phyloP scores from a whole-genome alignment of 1,284 basidiomycete genomes.

The Cryptococcus sp. region DNA sequence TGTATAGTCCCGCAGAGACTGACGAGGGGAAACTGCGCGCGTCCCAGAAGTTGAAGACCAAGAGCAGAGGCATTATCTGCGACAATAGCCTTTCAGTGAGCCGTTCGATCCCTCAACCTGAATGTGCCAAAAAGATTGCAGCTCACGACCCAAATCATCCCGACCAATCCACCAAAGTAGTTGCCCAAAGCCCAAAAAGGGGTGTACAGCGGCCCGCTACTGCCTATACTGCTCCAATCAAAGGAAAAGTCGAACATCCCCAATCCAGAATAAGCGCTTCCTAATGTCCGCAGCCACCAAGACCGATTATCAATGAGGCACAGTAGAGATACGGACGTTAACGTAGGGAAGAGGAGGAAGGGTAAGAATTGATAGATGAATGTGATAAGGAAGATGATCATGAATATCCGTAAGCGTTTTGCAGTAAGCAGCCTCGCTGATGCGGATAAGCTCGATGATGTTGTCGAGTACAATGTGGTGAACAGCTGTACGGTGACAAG shows the following conservation, averaged over 20 bases:
- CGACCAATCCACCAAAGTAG: conserved; percentile 49
- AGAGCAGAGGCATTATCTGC: conserved; percentile 53
- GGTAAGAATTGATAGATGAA: conserved; percentile 58
- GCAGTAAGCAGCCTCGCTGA: conserved; percentile 41
- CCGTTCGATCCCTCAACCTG: not conserved
- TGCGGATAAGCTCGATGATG: conserved; percentile 20
- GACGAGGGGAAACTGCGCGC: conserved; percentile 52
- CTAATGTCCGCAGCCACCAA: conserved; percentile 53
- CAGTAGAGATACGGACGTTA: conserved; percentile 56
- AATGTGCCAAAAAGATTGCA: not conserved
- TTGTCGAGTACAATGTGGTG: conserved; percentile 56
- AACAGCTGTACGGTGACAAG: conserved; percentile 58
- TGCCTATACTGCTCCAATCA: conserved; percentile 57
- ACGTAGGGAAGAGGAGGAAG: conserved; percentile 55
- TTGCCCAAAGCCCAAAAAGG: conserved; percentile 57
- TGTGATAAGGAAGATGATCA: conserved; percentile 50
- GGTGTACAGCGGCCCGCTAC: conserved; percentile 55
- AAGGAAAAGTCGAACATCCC: conserved; percentile 57
- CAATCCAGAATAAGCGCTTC: conserved; percentile 57
- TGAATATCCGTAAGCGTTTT: conserved; percentile 54
- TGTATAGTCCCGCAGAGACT: conserved; percentile 49
- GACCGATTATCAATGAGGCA: conserved; percentile 55
- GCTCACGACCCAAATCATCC: conserved; percentile 56
- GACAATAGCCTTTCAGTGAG: not conserved
- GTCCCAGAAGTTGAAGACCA: conserved; percentile 56